Conservation (phyloP, 2,329 filamentous ascomycete species). For the Dactylellina sp. region DNA sequence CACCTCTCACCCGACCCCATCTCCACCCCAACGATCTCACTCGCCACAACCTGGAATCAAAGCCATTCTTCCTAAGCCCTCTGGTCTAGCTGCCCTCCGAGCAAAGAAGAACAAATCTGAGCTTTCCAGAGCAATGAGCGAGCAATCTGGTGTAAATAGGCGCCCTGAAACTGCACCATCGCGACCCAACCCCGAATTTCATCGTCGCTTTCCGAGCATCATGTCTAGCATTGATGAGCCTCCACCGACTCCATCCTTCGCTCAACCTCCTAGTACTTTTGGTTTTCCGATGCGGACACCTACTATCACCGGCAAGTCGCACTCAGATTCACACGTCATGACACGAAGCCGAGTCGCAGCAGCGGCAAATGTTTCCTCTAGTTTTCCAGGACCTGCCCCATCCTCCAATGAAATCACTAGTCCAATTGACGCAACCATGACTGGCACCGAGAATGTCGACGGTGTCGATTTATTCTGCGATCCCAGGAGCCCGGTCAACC, state of each 20-base stretch:
- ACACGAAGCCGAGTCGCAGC: conserved; percentile 36
- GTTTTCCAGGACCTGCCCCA: conserved; percentile 46
- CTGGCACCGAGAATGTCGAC: conserved; percentile 46
- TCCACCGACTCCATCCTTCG: conserved; percentile 53
- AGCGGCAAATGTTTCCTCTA: conserved; percentile 27
- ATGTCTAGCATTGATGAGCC: conserved; percentile 54
- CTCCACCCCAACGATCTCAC: conserved; percentile 44
- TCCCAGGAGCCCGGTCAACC: conserved; percentile 59
- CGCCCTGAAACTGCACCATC: conserved; percentile 28
- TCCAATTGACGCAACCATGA: conserved; percentile 38
- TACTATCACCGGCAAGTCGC: conserved; percentile 48
- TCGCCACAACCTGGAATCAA: conserved; percentile 42
- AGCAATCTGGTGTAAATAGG: conserved; percentile 30
- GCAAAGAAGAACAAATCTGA: conserved; percentile 53
- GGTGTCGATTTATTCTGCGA: conserved; percentile 58
- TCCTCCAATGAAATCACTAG: conserved; percentile 58
- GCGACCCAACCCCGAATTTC: conserved; percentile 53
- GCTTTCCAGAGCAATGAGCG: conserved; percentile 43
- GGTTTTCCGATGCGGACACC: conserved; percentile 51
- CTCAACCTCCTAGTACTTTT: conserved; percentile 46
- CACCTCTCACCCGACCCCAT: conserved; percentile 22
- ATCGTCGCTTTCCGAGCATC: conserved; percentile 55
- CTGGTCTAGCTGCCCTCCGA: conserved; percentile 33
- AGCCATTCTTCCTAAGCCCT: conserved; percentile 39
- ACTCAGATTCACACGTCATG: conserved; percentile 41